These are phyloP conservation scores for Hyphopichia wangnamkhiaoensis DNA, from an alignment of 1,139 yeast genomes.

Conservation along the genomic window DNA sequence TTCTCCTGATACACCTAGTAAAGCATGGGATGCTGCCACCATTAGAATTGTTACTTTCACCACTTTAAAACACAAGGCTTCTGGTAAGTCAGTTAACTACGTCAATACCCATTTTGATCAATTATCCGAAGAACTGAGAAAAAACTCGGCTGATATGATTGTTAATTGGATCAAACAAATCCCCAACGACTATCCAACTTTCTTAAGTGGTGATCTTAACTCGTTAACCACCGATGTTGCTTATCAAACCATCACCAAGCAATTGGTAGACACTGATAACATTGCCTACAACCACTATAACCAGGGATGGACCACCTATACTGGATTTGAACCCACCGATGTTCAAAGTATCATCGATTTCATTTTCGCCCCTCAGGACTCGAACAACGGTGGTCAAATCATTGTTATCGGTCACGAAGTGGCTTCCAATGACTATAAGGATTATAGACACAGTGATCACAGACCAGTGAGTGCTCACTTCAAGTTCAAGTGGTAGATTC, in stretches of 20 bases:
- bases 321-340: constrained; percentile 37
- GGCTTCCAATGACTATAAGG: constrained; percentile 27
- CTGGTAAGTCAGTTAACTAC: constrained; percentile 28
- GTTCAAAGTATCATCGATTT: constrained; percentile 26
- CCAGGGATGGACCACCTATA: constrained; percentile 33
- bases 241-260: constrained; percentile 31
- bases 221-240: constrained; percentile 30
- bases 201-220: constrained; percentile 44
- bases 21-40: constrained; percentile 45
- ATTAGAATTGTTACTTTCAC: constrained; percentile 44
- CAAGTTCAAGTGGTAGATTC: constrained; percentile 9
- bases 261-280: constrained; percentile 20
- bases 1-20: constrained; percentile 42
- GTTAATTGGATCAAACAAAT: constrained; percentile 29
- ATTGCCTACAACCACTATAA: constrained; percentile 22
- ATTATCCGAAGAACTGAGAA: constrained; percentile 39
- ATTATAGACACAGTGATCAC: constrained; percentile 42
- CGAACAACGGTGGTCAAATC: constrained; percentile 11
- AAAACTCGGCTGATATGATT: constrained; percentile 29
- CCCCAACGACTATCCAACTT: constrained; percentile 31
- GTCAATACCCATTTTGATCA: constrained; percentile 50
- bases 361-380: constrained; percentile 27
- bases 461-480: constrained; percentile 40
- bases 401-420: constrained; percentile 34
- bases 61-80: constrained; percentile 24